Evolutionary conservation across 805 yeast species (phyloP).

Genomic region (Zygosaccharomyces gambellarensis): DNA sequence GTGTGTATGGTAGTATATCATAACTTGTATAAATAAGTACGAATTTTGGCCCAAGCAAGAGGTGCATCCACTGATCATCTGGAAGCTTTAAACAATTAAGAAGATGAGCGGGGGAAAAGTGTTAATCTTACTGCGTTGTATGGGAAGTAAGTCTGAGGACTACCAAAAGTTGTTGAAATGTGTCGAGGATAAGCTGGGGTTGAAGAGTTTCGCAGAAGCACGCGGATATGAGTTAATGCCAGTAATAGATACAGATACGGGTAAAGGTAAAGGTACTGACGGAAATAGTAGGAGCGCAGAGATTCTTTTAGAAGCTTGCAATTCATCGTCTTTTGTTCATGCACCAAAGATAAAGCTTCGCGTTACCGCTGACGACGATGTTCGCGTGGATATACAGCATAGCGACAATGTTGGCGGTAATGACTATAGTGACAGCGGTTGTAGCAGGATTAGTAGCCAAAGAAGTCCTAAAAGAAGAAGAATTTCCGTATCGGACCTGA

Average conservation of each 20-base stretch:
- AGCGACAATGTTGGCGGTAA: not conserved
- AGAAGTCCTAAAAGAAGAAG: not conserved
- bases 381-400: not conserved
- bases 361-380: not conserved
- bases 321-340: not conserved
- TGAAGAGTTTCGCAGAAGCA: not conserved
- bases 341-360: not conserved
- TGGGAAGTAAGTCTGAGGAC: not conserved
- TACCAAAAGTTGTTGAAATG: not conserved
- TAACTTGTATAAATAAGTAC: not conserved
- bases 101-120: not conserved
- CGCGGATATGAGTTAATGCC: not conserved
- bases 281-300: not conserved
- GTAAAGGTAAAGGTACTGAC: not conserved
- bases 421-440: not conserved
- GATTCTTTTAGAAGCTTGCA: not conserved
- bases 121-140: not conserved
- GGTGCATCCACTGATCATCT: too few relatives aligned
- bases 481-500: not conserved
- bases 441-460: too few relatives aligned
- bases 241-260: not conserved
- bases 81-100: not conserved
- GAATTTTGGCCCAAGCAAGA: not conserved
- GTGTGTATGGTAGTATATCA: not conserved
- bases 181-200: not conserved